Evolutionary conservation across 805 yeast genomes (phyloP), one percentile per base, ranked within the genome.

Genomic region (Starmerella sp.): DNA sequence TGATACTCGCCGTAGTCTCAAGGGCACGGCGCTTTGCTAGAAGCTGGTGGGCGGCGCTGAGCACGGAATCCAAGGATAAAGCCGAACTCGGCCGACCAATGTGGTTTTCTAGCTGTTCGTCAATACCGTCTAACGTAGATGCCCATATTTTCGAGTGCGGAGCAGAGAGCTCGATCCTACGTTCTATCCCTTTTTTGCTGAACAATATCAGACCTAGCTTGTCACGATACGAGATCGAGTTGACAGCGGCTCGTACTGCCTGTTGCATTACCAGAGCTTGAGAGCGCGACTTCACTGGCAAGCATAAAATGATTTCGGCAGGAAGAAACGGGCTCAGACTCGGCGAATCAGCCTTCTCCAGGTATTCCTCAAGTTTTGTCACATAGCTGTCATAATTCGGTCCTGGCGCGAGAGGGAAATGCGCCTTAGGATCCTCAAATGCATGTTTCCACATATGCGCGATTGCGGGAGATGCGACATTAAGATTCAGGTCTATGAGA

Each of bases 351-450:
- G 36, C 6, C 28, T 14, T n/a, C 11, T 44, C 29, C 4, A 44
- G 22, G 37, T 44, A 31, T 1, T 7, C n/a, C 29, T 44, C 48
- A 4, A 44, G 37, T 5, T 15, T 13, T 2, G 48, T 6, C 6
- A 31, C 48, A 28, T 44, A 44, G 4, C 8, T 5, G 28, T 44
- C 48, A 17, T 10, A 31, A 4, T 4, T 6, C 2, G 30, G 7
- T 13, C 22, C 29, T 11, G 57, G 61, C 22, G 47, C 43, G 3
- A 55, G 34, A 7, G 61, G 61, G 15, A 55, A 58, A 30, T 51
- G 47, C 11, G 41, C 43, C 10, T 15, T 5, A 1, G 51, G 51
- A 28, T 55, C 36, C 8, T 28, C 14, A 6, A 58, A 14, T 1
- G 55, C 59, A 2, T 28, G 38, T n/a, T 35, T n/a, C 61, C 61